A percentile compares a stretch with the other conserved stretches of the same genome.
These are phyloP conservation scores for Kurtzmaniella fragi DNA, from an alignment of 805 yeast species.

Conservation along the genomic window DNA sequence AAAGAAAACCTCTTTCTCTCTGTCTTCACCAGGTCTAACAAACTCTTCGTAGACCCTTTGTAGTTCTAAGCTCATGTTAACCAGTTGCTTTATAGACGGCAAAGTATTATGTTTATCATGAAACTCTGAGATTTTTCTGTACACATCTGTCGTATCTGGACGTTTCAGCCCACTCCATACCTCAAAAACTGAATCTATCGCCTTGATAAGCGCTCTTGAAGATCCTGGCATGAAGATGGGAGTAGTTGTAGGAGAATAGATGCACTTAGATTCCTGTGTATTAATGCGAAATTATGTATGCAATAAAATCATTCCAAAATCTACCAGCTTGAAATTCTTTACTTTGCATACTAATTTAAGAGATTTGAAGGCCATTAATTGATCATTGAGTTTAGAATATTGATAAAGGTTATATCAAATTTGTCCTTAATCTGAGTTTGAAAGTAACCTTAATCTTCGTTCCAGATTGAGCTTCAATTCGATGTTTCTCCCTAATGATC, in stretches of 20 bases:
- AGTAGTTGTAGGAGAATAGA: too few relatives aligned
- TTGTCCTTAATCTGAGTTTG: too few relatives aligned
- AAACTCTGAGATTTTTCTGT: constrained; percentile 12
- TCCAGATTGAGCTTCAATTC: neutral
- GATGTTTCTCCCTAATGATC: neutral
- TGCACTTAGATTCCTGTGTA: too few relatives aligned
- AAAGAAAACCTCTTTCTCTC: constrained; percentile 32
- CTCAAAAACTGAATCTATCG: constrained; percentile 19
- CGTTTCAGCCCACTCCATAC: constrained; percentile 14
- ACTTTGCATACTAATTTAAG: too few relatives aligned
- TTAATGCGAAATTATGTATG: too few relatives aligned
- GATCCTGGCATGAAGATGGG: constrained; percentile 17
- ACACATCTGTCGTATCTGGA: constrained; percentile 8
- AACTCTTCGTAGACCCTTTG: constrained; percentile 26
- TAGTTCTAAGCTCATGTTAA: constrained; percentile 31
- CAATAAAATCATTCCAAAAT: too few relatives aligned
- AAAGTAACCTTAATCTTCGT: too few relatives aligned
- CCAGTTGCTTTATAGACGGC: constrained; percentile 20
- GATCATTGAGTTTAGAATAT: too few relatives aligned
- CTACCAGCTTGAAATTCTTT: too few relatives aligned
- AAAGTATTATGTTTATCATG: constrained; percentile 30
- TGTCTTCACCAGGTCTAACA: constrained; percentile 21
- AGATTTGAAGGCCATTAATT: too few relatives aligned
- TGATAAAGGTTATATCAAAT: too few relatives aligned
- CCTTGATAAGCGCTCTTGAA: constrained; percentile 21